phyloP scores from a whole-genome alignment of 148 eudicot genomes.

The Beta vulgaris region DNA sequence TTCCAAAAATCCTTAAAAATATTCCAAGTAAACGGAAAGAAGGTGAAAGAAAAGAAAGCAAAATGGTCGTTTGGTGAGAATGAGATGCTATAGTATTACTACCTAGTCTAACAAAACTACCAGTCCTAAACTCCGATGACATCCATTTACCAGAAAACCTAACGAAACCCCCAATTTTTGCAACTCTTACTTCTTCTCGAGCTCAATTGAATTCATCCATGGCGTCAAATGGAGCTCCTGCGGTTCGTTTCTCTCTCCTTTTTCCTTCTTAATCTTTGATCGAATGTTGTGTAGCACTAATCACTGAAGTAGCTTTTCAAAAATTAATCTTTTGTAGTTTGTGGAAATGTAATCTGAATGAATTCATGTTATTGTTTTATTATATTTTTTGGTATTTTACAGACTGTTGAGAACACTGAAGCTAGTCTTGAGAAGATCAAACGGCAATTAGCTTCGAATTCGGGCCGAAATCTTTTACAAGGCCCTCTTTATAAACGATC shows the following conservation, averaged over 20 bases:
- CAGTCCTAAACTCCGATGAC: neutral
- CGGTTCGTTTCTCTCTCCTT: conserved; percentile 29
- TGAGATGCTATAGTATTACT: too few relatives aligned
- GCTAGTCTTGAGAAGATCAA: conserved; percentile 84
- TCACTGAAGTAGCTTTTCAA: neutral
- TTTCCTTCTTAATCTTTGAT: neutral
- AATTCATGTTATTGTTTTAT: neutral
- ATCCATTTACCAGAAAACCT: neutral
- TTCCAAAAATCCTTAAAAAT: too few relatives aligned
- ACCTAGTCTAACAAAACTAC: conserved; percentile 1
- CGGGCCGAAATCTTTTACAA: conserved; percentile 79
- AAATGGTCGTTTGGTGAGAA: neutral
- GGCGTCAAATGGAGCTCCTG: conserved; percentile 58
- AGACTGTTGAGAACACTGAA: conserved; percentile 64
- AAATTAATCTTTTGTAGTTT: conserved; percentile 7
- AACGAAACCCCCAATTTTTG: neutral
- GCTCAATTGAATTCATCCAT: conserved; percentile 26
- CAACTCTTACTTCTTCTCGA: neutral
- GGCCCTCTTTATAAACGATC: conserved; percentile 97
- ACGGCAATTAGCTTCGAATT: conserved; percentile 77
- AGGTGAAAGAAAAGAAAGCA: neutral
- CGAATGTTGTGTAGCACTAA: neutral
- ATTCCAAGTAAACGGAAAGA: too few relatives aligned
- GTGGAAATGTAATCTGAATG: neutral
- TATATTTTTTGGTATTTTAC: conserved; percentile 26